These are phyloP conservation scores for Canavalia gladiata DNA, from an alignment of 306 rosid species.

Conservation along the genomic window DNA sequence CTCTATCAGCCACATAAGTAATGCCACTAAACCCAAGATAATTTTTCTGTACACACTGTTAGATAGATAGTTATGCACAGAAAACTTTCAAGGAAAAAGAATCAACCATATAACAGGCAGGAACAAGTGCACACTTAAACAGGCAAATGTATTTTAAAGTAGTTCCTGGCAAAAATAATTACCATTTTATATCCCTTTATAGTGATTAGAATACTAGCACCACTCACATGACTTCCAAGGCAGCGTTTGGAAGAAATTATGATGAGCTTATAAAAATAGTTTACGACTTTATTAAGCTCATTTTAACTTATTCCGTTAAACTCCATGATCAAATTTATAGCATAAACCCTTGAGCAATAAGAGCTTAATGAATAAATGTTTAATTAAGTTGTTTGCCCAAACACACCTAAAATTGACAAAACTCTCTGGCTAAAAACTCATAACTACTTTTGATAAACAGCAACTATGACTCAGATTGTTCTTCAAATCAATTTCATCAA, in stretches of 20 bases:
- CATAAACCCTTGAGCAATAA: no score
- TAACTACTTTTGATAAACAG: slow-evolving; percentile 7
- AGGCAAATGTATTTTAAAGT: background rate
- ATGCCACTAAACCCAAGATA: slow-evolving; percentile 20
- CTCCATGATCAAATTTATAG: no score
- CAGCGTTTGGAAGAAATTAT: no score
- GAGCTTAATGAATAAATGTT: no score
- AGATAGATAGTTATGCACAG: background rate
- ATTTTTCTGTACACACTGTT: background rate
- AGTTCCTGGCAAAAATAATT: background rate
- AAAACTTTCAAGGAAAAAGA: slow-evolving; percentile 4
- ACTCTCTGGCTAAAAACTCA: background rate
- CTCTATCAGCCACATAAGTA: background rate
- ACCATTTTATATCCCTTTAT: background rate
- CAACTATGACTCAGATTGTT: background rate
- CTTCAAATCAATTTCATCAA: slow-evolving; percentile 15
- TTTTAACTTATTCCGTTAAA: no score
- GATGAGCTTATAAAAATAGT: no score
- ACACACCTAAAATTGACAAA: slow-evolving; percentile 1
- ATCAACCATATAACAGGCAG: background rate
- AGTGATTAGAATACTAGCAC: background rate
- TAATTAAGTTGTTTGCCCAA: no score
- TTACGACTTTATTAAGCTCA: no score
- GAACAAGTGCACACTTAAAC: slow-evolving; percentile 17
- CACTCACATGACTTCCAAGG: background rate